Conservation (phyloP, 1,284 basidiomycete genomes). For the Ganoderma lingzhi region DNA sequence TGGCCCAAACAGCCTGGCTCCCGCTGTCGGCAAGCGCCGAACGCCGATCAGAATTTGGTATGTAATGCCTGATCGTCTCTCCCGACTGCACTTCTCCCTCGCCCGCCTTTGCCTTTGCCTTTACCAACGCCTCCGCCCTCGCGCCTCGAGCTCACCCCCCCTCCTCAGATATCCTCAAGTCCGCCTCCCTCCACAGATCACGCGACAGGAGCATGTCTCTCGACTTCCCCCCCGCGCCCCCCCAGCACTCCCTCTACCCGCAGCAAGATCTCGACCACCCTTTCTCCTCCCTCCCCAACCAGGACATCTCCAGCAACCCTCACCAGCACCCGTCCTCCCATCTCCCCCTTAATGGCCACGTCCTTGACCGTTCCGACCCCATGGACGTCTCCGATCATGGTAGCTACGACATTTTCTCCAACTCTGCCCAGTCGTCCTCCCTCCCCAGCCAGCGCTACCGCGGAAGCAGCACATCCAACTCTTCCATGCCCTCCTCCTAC, state of each 20-base stretch:
- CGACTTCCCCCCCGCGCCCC: slow-evolving; percentile 57
- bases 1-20: slow-evolving; percentile 48
- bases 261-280: slow-evolving; percentile 49
- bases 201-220: slow-evolving; percentile 57
- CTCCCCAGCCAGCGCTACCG: slow-evolving; percentile 60
- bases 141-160: slow-evolving; percentile 9
- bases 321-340: slow-evolving; percentile 36
- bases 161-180: slow-evolving; percentile 53
- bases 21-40: slow-evolving; percentile 48
- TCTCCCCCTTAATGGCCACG: slow-evolving; percentile 40
- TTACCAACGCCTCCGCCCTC: slow-evolving; percentile 22
- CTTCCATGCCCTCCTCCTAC: slow-evolving; percentile 64
- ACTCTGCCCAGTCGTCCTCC: slow-evolving; percentile 41
- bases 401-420: slow-evolving; percentile 68
- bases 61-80: slow-evolving; percentile 41
- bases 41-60: slow-evolving; percentile 61
- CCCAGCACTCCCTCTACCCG: slow-evolving; percentile 56
- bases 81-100: slow-evolving; percentile 10
- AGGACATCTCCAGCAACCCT: slow-evolving; percentile 36
- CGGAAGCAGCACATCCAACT: slow-evolving; percentile 71
- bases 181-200: slow-evolving; percentile 45
- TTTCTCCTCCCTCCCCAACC: slow-evolving; percentile 37
- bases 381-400: slow-evolving; percentile 46
- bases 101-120: slow-evolving; percentile 20
- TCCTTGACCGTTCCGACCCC: slow-evolving; percentile 41